Percentiles rank a stretch among this genome's conserved stretches.
phyloP scores from a whole-genome alignment of 495 filamentous ascomycete genomes.

The Oidiodendron maius region DNA sequence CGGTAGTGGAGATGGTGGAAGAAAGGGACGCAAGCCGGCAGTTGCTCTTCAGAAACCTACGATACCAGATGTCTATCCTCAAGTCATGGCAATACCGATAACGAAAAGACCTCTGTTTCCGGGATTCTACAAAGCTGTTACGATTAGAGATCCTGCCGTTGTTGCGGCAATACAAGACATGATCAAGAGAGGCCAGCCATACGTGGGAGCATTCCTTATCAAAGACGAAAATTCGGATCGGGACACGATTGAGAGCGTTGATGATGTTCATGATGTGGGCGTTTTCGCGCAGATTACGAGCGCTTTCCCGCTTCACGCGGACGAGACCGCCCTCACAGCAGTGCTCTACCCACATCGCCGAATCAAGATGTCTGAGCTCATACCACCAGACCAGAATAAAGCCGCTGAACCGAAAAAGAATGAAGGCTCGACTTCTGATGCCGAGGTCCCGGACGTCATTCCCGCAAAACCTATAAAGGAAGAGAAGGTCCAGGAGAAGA shows the following conservation, averaged over 20 bases:
- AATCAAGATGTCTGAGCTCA: constrained; percentile 79
- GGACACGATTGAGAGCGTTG: constrained; percentile 78
- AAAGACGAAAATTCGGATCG: constrained; percentile 92
- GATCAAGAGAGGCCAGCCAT: constrained; percentile 96
- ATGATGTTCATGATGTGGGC: constrained; percentile 91
- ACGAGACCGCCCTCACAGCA: constrained; percentile 72
- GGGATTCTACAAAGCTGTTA: constrained; percentile 98
- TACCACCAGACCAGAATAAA: constrained; percentile 47
- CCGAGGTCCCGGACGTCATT: constrained; percentile 17
- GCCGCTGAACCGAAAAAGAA: constrained; percentile 32
- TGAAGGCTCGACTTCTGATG: constrained; percentile 36
- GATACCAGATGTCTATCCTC: constrained; percentile 92
- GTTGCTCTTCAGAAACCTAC: constrained; percentile 74
- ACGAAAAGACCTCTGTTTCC: constrained; percentile 92
- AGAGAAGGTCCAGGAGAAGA: constrained; percentile 55
- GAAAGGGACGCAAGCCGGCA: constrained; percentile 55
- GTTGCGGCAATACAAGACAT: constrained; percentile 87
- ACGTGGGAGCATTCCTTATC: constrained; percentile 93
- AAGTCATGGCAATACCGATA: constrained; percentile 99
- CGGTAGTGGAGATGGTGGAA: constrained; percentile 41
- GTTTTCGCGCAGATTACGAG: constrained; percentile 98
- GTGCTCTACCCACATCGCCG: constrained; percentile 94
- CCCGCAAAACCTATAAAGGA: constrained; percentile 23
- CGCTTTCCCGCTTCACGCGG: constrained; percentile 80
- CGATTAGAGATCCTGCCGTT: constrained; percentile 85